Evolutionary conservation across 441 rosid genomes (phyloP).

Genomic region (Gossypium trilobum): DNA sequence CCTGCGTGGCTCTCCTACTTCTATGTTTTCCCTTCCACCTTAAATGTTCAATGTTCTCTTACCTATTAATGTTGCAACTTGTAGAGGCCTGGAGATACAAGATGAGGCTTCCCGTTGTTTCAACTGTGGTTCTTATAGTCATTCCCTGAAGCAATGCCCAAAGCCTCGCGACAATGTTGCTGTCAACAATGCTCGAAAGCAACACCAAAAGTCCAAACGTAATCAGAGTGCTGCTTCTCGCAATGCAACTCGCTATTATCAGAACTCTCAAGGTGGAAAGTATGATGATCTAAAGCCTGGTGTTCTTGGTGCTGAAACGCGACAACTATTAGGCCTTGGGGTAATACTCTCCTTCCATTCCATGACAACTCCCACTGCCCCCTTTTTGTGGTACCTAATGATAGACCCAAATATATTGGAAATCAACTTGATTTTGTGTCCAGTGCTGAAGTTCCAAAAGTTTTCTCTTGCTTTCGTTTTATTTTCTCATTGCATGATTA

Average conservation of each 20-base stretch:
- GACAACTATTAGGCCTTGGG: slow-evolving; percentile 69
- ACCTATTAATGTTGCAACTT: slow-evolving; percentile 19
- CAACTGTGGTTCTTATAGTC: slow-evolving; percentile 87
- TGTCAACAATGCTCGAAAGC: slow-evolving; percentile 71
- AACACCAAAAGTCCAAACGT: slow-evolving; percentile 50
- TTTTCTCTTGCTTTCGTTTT: background rate
- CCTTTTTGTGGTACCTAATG: slow-evolving; percentile 9
- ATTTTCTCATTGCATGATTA: background rate
- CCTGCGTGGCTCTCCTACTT: background rate
- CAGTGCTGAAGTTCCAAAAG: background rate
- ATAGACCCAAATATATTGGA: background rate
- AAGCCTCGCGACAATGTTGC: slow-evolving; percentile 81
- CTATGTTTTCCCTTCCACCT: background rate
- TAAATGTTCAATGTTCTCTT: background rate
- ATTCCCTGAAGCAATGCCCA: slow-evolving; percentile 78
- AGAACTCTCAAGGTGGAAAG: slow-evolving; percentile 59
- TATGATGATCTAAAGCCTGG: slow-evolving; percentile 90
- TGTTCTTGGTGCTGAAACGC: slow-evolving; percentile 67
- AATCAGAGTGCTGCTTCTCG: slow-evolving; percentile 53
- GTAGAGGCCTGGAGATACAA: slow-evolving; percentile 63
- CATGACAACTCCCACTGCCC: background rate
- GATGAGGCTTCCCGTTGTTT: slow-evolving; percentile 84
- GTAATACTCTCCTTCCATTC: slow-evolving; percentile 32
- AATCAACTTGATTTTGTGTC: background rate
- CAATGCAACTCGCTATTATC: slow-evolving; percentile 62